phyloP scores from a whole-genome alignment of 2,329 filamentous ascomycete genomes.

The Daldinia eschscholtzii region DNA sequence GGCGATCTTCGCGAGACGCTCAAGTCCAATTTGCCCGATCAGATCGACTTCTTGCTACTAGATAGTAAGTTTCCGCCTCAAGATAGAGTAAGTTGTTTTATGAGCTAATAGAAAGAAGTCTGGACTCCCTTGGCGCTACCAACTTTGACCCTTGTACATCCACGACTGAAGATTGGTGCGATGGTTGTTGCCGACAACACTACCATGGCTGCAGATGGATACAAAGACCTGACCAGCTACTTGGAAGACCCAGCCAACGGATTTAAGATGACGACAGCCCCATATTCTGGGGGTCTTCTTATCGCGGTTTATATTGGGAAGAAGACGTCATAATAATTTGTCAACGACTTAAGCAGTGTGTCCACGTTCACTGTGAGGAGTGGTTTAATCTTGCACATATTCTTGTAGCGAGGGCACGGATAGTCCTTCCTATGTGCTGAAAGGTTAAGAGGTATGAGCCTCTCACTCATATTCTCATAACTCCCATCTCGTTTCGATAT shows the following conservation, averaged over 20 bases:
- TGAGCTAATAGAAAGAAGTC: slow-evolving; percentile 55
- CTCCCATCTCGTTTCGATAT: background rate
- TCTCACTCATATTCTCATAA: background rate
- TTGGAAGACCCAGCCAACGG: slow-evolving; percentile 60
- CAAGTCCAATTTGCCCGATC: slow-evolving; percentile 59
- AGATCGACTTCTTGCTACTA: slow-evolving; percentile 69
- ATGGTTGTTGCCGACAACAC: slow-evolving; percentile 65
- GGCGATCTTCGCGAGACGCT: slow-evolving; percentile 70
- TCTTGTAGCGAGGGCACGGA: background rate
- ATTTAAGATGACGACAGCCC: slow-evolving; percentile 63
- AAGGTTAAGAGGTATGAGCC: background rate
- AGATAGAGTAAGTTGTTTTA: background rate
- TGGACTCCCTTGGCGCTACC: slow-evolving; percentile 68
- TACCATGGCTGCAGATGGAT: slow-evolving; percentile 55
- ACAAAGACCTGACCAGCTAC: slow-evolving; percentile 62
- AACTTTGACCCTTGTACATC: slow-evolving; percentile 61
- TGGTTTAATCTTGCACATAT: too few relatives aligned
- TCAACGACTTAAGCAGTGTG: too few relatives aligned
- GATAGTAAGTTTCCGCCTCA: slow-evolving; percentile 65
- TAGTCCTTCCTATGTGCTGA: background rate
- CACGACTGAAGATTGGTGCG: slow-evolving; percentile 60
- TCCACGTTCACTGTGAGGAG: too few relatives aligned
- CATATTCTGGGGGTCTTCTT: slow-evolving; percentile 61
- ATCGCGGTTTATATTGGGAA: slow-evolving; percentile 40
- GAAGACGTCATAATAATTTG: background rate